Conservation (phyloP, 2,329 filamentous ascomycete species). For the Scleromitrula shiraiana region DNA sequence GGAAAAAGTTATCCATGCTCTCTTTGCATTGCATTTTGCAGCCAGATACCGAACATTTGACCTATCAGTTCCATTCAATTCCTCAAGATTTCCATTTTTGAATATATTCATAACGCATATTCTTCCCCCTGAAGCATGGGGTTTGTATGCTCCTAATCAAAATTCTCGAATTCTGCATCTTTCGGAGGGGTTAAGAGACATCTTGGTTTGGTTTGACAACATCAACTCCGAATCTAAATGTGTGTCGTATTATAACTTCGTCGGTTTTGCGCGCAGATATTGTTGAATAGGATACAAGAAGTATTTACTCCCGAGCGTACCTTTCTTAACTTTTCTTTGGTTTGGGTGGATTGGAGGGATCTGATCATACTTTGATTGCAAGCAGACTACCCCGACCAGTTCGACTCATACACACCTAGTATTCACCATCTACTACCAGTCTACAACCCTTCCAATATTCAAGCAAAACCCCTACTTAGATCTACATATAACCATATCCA, state of each 20-base stretch:
- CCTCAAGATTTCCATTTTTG: too few species aligned
- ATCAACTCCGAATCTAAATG: background rate
- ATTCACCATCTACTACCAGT: background rate
- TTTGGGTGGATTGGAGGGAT: background rate
- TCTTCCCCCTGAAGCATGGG: background rate
- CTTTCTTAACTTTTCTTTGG: background rate
- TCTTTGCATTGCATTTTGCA: conserved; percentile 8
- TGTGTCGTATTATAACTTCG: background rate
- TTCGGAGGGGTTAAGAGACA: background rate
- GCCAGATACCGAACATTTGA: background rate
- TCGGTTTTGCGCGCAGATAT: background rate
- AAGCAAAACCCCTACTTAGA: too few species aligned
- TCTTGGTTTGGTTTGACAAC: background rate
- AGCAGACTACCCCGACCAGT: too few species aligned
- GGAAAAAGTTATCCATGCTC: conserved; percentile 2
- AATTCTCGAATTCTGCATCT: background rate
- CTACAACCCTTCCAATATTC: background rate
- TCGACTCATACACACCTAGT: too few species aligned
- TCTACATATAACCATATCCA: too few species aligned
- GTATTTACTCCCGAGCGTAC: background rate
- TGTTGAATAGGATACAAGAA: background rate
- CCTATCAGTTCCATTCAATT: conserved; percentile 1
- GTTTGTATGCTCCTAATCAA: too few species aligned
- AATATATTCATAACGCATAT: too few species aligned
- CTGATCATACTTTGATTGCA: background rate